A percentile compares a stretch with the other conserved stretches of the same genome.
Evolutionary conservation across 306 rosid genomes (phyloP).

Genomic region (Sicyos baderoa): DNA sequence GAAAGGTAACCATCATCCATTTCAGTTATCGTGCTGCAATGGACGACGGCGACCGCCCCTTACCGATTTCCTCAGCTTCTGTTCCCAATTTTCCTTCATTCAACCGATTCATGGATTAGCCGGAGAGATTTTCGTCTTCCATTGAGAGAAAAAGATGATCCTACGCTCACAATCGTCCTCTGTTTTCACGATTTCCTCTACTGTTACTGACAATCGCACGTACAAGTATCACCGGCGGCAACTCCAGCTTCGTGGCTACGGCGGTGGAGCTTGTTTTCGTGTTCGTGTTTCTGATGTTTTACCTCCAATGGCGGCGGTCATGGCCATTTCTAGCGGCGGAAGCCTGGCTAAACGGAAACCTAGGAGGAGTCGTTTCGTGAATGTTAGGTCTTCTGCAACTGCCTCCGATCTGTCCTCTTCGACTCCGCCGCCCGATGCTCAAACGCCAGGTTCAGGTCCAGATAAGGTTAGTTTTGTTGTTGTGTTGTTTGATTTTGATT

Average conservation of each 20-base stretch:
- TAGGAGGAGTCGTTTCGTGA: constrained; percentile 13
- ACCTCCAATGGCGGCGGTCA: constrained; percentile 22
- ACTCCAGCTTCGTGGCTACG: constrained; percentile 5
- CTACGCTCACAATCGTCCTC: constrained; percentile 5
- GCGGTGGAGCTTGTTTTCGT: constrained; percentile 1
- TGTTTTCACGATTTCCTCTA: constrained; percentile 14
- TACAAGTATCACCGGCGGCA: background rate
- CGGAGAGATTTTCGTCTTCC: background rate
- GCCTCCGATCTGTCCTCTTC: constrained; percentile 14
- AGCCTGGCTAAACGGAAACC: constrained; percentile 23
- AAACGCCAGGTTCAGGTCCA: constrained; percentile 13
- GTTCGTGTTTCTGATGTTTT: constrained; percentile 1
- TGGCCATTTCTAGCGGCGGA: constrained; percentile 17
- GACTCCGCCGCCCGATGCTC: background rate
- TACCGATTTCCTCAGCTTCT: background rate
- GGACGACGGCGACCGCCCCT: constrained; percentile 13
- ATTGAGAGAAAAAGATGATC: background rate
- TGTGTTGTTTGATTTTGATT: background rate
- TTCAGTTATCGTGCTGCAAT: background rate
- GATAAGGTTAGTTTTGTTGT: constrained; percentile 22
- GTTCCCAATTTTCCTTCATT: background rate
- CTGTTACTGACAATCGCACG: background rate
- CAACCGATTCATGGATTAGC: background rate
- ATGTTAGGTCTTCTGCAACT: constrained; percentile 21
- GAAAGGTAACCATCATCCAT: background rate